A percentile compares a stretch with the other conserved stretches of the same genome.
Evolutionary conservation across 306 rosid genomes (phyloP).

Genomic region (Pterocarpus macrocarpus): DNA sequence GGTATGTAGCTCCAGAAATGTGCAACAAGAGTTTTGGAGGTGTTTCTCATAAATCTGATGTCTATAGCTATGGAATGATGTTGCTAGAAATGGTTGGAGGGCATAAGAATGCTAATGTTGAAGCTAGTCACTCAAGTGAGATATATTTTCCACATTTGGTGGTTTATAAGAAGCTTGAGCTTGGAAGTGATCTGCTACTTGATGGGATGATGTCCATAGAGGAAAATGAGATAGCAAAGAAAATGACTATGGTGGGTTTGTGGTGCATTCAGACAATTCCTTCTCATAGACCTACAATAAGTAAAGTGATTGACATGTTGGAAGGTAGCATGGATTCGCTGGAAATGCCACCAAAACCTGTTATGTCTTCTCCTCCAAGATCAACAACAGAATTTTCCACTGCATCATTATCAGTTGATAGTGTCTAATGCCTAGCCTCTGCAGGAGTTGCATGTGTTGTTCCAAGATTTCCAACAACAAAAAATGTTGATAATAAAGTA

Average conservation of each 20-base stretch:
- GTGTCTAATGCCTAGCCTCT: not conserved
- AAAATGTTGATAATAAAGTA: slow-evolving; percentile 15
- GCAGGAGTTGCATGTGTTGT: slow-evolving; percentile 14
- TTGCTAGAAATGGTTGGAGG: slow-evolving; percentile 60
- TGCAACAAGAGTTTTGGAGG: slow-evolving; percentile 56
- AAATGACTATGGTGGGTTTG: slow-evolving; percentile 60
- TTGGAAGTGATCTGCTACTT: slow-evolving; percentile 41
- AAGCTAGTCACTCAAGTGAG: slow-evolving; percentile 51
- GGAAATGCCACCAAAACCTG: slow-evolving; percentile 67
- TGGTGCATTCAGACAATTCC: slow-evolving; percentile 67
- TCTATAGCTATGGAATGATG: slow-evolving; percentile 61
- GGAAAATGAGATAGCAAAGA: slow-evolving; percentile 58
- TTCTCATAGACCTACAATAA: slow-evolving; percentile 59
- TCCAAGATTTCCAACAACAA: not conserved
- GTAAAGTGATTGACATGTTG: slow-evolving; percentile 65
- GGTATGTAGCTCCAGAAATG: slow-evolving; percentile 56
- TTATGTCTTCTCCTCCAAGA: slow-evolving; percentile 50
- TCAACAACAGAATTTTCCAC: slow-evolving; percentile 46
- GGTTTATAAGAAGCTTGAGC: slow-evolving; percentile 52
- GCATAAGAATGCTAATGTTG: slow-evolving; percentile 43
- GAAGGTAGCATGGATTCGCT: slow-evolving; percentile 53
- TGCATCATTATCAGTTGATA: slow-evolving; percentile 6
- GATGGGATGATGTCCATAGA: slow-evolving; percentile 26
- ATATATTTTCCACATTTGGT: slow-evolving; percentile 57
- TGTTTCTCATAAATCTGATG: slow-evolving; percentile 62